Percentiles rank a stretch among this genome's conserved stretches.
Evolutionary conservation across 495 filamentous ascomycete species (phyloP).

Genomic region (Aspergillus coremiiformis): DNA sequence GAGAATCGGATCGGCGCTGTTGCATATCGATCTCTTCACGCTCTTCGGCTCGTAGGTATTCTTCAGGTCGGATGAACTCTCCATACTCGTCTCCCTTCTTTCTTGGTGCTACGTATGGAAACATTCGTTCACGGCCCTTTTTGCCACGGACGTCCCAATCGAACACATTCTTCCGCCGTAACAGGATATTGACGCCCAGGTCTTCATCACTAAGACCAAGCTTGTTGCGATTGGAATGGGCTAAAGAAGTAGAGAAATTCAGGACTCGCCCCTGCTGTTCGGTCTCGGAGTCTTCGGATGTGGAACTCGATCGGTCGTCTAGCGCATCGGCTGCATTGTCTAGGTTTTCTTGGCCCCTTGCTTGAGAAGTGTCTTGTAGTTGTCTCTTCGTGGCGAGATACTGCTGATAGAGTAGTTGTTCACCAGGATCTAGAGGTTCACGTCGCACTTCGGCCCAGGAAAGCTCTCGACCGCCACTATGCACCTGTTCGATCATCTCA

Average conservation of each 20-base stretch:
- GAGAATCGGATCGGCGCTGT: conserved; percentile 40
- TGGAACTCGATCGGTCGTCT: conserved; percentile 77
- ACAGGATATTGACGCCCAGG: conserved; percentile 79
- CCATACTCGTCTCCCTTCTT: conserved; percentile 86
- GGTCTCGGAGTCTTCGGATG: conserved; percentile 80
- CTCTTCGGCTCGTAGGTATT: conserved; percentile 91
- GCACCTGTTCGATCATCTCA: conserved; percentile 56
- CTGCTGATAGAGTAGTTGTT: conserved; percentile 77
- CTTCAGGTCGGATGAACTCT: conserved; percentile 85
- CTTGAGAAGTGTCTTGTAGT: conserved; percentile 65
- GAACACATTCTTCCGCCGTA: conserved; percentile 79
- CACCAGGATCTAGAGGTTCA: conserved; percentile 60
- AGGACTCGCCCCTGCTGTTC: conserved; percentile 89
- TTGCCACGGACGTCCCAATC: conserved; percentile 92
- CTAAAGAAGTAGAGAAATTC: conserved; percentile 76
- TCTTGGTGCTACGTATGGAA: conserved; percentile 73
- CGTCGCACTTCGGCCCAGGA: conserved; percentile 51
- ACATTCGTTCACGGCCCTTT: conserved; percentile 88
- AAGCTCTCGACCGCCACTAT: conserved; percentile 55
- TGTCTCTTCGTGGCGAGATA: conserved; percentile 79
- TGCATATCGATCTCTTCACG: conserved; percentile 68
- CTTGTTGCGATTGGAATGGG: conserved; percentile 73
- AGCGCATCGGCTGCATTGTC: conserved; percentile 69
- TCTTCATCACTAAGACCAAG: conserved; percentile 76
- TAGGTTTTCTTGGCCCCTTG: conserved; percentile 53